Base-by-base conservation (phyloP, 768 basidiomycete genomes). In the Collybiopsis luxurians region DNA sequence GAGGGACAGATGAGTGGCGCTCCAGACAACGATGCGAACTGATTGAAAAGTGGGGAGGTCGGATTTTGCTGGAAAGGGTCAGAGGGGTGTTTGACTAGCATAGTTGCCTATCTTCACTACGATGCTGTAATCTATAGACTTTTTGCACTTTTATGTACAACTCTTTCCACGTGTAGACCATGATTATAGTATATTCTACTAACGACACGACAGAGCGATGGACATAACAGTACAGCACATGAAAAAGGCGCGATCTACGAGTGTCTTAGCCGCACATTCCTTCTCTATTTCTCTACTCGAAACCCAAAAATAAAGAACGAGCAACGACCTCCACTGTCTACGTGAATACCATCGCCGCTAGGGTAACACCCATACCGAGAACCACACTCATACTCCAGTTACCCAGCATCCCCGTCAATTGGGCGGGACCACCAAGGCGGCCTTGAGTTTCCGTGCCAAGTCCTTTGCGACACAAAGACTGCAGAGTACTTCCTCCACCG, bases 1-100 rank as follows among this genome's bases (percentile, higher is more conserved):
- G 36, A n/a, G 23, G 38, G 12, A 23, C 36, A 2, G 50, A 51
- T 34, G 50, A 51, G 15, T 26, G 34, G 4, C 1, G 64, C 60
- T 24, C 69, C 61, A 15, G 62, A 69, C 59, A 59, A 57, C 44
- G 56, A 10, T 31, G 61, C 15, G 10, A 60, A 17, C 65, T 60
- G 58, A 56, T 74, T 24, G 45, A 56, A 44, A 48, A 53, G 21
- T 66, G 65, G 68, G 63, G 63, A 19, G 57, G 58, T 34, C 34
- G 28, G 21, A 45, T 15, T 21, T 30, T 64, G 12, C 19, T 44
- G 11, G 59, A 66, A 46, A 48, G 57, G 27, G 49, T 65, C n/a
- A n/a, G 39, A 23, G 53, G 45, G 3, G 43, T 63, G 10, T 53
- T 53, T 42, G 44, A 56, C 13, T 10, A n/a, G 34, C 31, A 6